A percentile compares a stretch with the other conserved stretches of the same genome.
phyloP scores from a whole-genome alignment of 2,329 filamentous ascomycete species.

The Epichloe scottii region DNA sequence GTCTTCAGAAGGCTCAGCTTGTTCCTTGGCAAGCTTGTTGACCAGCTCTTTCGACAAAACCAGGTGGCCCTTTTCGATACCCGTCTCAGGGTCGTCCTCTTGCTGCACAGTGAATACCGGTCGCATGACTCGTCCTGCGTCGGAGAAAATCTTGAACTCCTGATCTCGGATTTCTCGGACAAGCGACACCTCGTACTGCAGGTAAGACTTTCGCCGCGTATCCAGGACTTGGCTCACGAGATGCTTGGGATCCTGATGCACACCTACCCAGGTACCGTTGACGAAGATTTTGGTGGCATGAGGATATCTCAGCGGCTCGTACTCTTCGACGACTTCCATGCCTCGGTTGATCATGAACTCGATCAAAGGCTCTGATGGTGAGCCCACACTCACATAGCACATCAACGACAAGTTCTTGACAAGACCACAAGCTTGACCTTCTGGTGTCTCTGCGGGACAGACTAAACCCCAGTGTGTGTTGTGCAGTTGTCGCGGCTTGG shows the following conservation, averaged over 20 bases:
- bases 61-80: conserved; percentile 51
- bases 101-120: conserved; percentile 91
- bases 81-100: conserved; percentile 57
- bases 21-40: conserved; percentile 61
- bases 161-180: conserved; percentile 93
- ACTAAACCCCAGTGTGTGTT: conserved; percentile 98
- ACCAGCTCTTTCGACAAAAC: conserved; percentile 73
- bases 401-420: conserved; percentile 97
- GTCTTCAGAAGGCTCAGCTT: conserved; percentile 52
- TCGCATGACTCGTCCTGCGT: conserved; percentile 88
- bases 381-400: conserved; percentile 96
- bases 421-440: conserved; percentile 94
- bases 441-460: conserved; percentile 92
- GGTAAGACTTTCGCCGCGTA: conserved; percentile 66
- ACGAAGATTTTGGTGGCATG: conserved; percentile 97
- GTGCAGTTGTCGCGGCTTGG: conserved; percentile 93
- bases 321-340: conserved; percentile 96
- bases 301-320: conserved; percentile 71
- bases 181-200: conserved; percentile 86
- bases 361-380: conserved; percentile 76
- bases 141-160: conserved; percentile 97
- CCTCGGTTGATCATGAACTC: conserved; percentile 93
- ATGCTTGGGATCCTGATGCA: conserved; percentile 78
- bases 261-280: conserved; percentile 95
- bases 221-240: conserved; percentile 69